phyloP scores from a whole-genome alignment of 2,329 filamentous ascomycete species.

The Taxawa tesnikishii region DNA sequence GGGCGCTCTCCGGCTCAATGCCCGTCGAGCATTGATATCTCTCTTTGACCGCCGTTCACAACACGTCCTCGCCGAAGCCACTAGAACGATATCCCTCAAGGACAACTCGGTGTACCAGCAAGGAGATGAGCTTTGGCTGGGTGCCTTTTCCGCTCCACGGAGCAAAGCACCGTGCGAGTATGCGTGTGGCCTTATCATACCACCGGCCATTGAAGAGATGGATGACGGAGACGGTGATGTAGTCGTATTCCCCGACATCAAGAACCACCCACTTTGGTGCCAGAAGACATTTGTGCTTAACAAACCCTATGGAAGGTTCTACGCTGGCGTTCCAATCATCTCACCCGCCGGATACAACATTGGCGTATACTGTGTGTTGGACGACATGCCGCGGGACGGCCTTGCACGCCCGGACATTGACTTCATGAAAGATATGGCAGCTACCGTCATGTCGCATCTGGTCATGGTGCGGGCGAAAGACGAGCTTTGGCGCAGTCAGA shows the following conservation, averaged over 20 bases:
- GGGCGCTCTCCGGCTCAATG: constrained; percentile 34
- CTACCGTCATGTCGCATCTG: constrained; percentile 18
- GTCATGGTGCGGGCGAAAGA: constrained; percentile 21
- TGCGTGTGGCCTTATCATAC: too few species aligned
- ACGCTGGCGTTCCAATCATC: constrained; percentile 21
- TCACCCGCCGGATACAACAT: constrained; percentile 20
- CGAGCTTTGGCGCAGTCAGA: constrained; percentile 13
- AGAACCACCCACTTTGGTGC: constrained; percentile 19
- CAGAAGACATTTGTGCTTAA: constrained; percentile 16
- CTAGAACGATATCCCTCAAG: constrained; percentile 30
- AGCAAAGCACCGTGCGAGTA: constrained; percentile 15
- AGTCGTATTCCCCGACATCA: constrained; percentile 12
- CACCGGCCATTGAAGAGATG: background rate
- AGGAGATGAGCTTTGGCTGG: constrained; percentile 17
- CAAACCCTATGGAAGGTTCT: constrained; percentile 17
- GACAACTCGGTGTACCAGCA: constrained; percentile 12
- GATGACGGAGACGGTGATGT: constrained; percentile 11
- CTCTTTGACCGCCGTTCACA: constrained; percentile 38
- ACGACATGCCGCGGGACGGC: constrained; percentile 13
- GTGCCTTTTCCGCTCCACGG: constrained; percentile 16
- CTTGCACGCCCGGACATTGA: constrained; percentile 10
- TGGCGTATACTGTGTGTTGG: constrained; percentile 17
- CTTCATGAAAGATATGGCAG: constrained; percentile 18
- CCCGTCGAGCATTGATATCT: constrained; percentile 39
- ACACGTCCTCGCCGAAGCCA: constrained; percentile 43